phyloP scores from a whole-genome alignment of 1,284 basidiomycete species.

The Paramarasmius palmivorus region DNA sequence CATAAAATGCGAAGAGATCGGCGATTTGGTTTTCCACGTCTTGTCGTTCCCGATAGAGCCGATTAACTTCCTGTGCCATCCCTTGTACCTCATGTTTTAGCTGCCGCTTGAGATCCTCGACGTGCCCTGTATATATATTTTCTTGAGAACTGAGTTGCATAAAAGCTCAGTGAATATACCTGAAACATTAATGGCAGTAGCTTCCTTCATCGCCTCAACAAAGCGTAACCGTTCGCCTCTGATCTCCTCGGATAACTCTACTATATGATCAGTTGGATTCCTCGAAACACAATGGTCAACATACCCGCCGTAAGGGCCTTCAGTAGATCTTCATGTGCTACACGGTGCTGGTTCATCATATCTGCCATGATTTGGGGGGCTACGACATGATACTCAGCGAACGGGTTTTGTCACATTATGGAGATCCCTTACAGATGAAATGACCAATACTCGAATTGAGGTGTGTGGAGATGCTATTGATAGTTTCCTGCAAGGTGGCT shows the following conservation, averaged over 20 bases:
- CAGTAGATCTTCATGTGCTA: slow-evolving; percentile 70
- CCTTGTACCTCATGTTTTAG: slow-evolving; percentile 70
- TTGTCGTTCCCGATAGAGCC: slow-evolving; percentile 72
- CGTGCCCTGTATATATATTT: slow-evolving; percentile 57
- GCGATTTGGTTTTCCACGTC: slow-evolving; percentile 73
- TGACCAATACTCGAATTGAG: slow-evolving; percentile 19
- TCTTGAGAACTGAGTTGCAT: no score
- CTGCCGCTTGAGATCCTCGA: slow-evolving; percentile 83
- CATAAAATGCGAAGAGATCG: slow-evolving; percentile 71
- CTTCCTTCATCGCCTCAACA: slow-evolving; percentile 89
- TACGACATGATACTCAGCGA: slow-evolving; percentile 21
- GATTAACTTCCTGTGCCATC: slow-evolving; percentile 75
- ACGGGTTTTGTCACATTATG: background rate
- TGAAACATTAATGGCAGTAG: slow-evolving; percentile 83
- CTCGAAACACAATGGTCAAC: slow-evolving; percentile 15
- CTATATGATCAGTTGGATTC: background rate
- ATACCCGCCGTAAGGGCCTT: slow-evolving; percentile 63
- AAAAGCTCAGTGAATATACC: slow-evolving; percentile 46
- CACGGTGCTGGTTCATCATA: slow-evolving; percentile 65
- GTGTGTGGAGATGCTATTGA: slow-evolving; percentile 46
- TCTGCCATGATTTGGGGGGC: slow-evolving; percentile 59
- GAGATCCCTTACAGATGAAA: background rate
- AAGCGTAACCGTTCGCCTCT: slow-evolving; percentile 82
- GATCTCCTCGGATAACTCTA: slow-evolving; percentile 80
- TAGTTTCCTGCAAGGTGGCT: slow-evolving; percentile 42